A percentile compares a stretch with the other conserved stretches of the same genome.
These are phyloP conservation scores for Triticum monococcum DNA, from an alignment of 176 grass and related monocot species.

Conservation along the genomic window DNA sequence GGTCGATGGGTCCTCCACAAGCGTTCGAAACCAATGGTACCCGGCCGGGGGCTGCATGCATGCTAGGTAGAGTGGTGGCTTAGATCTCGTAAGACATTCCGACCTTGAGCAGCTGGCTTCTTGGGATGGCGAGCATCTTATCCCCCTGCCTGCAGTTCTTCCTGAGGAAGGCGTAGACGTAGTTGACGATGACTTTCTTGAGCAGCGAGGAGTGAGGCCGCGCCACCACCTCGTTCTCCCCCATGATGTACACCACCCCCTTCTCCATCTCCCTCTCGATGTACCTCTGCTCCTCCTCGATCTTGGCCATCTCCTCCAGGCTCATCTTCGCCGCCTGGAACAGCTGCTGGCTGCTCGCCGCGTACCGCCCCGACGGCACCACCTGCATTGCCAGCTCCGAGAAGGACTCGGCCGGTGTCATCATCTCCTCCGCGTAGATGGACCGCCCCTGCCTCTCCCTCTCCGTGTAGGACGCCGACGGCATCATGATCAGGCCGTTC, in stretches of 20 bases:
- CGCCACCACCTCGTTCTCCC: constrained; percentile 68
- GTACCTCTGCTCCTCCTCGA: constrained; percentile 50
- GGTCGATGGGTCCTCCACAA: too few species aligned
- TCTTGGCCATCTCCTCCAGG: constrained; percentile 37
- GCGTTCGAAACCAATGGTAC: too few species aligned
- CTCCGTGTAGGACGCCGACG: constrained; percentile 31
- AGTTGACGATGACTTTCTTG: constrained; percentile 61
- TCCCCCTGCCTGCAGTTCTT: constrained; percentile 63
- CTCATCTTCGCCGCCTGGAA: constrained; percentile 35
- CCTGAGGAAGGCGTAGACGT: constrained; percentile 62
- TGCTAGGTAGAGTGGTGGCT: not conserved
- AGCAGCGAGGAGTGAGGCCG: constrained; percentile 42
- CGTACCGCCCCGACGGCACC: constrained; percentile 7
- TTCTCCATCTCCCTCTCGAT: constrained; percentile 60
- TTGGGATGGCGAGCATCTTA: constrained; percentile 61
- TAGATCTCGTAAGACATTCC: constrained; percentile 82
- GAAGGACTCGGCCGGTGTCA: constrained; percentile 52
- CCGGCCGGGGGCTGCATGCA: too few species aligned
- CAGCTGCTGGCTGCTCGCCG: constrained; percentile 30
- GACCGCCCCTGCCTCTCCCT: not conserved
- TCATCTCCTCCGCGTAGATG: constrained; percentile 42
- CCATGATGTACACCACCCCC: constrained; percentile 81
- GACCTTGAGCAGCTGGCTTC: constrained; percentile 68
- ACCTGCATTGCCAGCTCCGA: constrained; percentile 41
- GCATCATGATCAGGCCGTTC: not conserved